Evolutionary conservation across 164 flowering plant species (phyloP).

Genomic region (Vitis amurensis): DNA sequence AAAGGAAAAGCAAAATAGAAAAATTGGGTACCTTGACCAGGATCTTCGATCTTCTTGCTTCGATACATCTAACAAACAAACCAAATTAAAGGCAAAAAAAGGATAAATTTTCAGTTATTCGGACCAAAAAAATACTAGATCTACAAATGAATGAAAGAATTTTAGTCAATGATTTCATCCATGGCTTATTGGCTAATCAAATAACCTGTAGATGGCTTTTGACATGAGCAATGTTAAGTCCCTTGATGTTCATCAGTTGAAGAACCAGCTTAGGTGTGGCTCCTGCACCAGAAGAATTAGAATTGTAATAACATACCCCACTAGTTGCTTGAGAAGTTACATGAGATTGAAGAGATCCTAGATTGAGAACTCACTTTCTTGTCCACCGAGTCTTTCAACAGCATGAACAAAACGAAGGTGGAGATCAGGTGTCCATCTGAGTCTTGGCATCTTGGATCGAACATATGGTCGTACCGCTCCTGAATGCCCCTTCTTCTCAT

Average conservation of each 20-base stretch:
- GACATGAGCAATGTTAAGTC: slow-evolving; percentile 86
- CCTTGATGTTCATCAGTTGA: slow-evolving; percentile 82
- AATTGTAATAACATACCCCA: background rate
- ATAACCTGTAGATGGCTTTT: slow-evolving; percentile 87
- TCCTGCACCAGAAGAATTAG: slow-evolving; percentile 39
- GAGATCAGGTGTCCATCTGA: slow-evolving; percentile 85
- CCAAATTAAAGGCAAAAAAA: background rate
- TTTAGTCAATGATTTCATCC: too few species aligned
- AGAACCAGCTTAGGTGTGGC: slow-evolving; percentile 94
- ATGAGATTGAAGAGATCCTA: background rate
- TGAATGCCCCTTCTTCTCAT: slow-evolving; percentile 33
- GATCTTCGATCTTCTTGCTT: slow-evolving; percentile 84
- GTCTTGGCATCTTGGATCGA: slow-evolving; percentile 76
- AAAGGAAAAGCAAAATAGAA: background rate
- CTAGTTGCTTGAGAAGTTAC: background rate
- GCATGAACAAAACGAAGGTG: slow-evolving; percentile 75
- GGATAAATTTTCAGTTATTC: background rate
- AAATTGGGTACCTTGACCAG: slow-evolving; percentile 55
- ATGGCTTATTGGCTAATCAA: background rate
- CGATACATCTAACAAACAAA: slow-evolving; percentile 62
- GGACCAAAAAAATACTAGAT: too few species aligned
- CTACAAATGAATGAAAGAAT: too few species aligned
- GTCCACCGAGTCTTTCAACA: slow-evolving; percentile 75
- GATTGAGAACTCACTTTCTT: slow-evolving; percentile 52
- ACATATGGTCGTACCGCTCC: slow-evolving; percentile 61